Percentiles rank a stretch among this genome's conserved stretches.
These are phyloP conservation scores for bread wheat (Triticum aestivum) DNA, from an alignment of 176 grass and related monocot species.

Conservation along the genomic window IWGSC_CS_RefSeq_v2.1 NC_057797.1:582540690-582541189, in stretches of 20 bases:
- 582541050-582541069: conserved; percentile 32
- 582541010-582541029: background rate
- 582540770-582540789: conserved; percentile 1
- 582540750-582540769: background rate
- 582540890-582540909: conserved; percentile 35
- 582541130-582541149: conserved; percentile 21
- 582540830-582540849: conserved; percentile 12
- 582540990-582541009: conserved; percentile 22
- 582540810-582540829: background rate
- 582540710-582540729: conserved; percentile 2
- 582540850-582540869: conserved; percentile 15
- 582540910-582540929: conserved; percentile 23
- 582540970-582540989: conserved; percentile 35
- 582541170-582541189: conserved; percentile 39
- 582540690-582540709: conserved; percentile 9
- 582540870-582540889: conserved; percentile 24
- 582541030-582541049: conserved; percentile 15
- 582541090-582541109: conserved; percentile 30
- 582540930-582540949: conserved; percentile 26
- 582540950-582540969: background rate
- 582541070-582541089: background rate
- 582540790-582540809: conserved; percentile 18
- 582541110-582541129: conserved; percentile 14
- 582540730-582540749: background rate
- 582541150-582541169: conserved; percentile 13